Conservation (phyloP, 2,329 filamentous ascomycete species). For the Penicillium sp. region DNA sequence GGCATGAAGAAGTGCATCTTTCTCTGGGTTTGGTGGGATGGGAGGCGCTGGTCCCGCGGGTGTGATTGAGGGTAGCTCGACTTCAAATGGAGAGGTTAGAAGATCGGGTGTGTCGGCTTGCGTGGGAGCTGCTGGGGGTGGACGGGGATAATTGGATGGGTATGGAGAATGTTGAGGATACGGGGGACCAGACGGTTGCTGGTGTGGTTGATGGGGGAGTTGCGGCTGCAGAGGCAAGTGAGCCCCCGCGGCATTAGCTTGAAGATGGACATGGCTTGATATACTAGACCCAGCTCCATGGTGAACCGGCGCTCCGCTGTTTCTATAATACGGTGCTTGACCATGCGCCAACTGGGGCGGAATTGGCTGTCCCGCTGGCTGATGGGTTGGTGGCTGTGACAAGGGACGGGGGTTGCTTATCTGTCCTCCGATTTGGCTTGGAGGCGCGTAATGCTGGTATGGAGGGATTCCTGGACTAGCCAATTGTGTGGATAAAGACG, state of each 20-base stretch:
- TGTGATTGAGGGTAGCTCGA: conserved; percentile 53
- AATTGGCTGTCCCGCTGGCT: conserved; percentile 6
- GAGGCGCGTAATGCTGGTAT: conserved; percentile 25
- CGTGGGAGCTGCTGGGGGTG: conserved; percentile 24
- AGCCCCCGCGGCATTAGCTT: conserved; percentile 3
- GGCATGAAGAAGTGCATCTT: conserved; percentile 78
- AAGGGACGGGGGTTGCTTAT: conserved; percentile 2
- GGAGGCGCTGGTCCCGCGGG: conserved; percentile 65
- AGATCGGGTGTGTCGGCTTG: conserved; percentile 53
- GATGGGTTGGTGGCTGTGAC: conserved; percentile 2
- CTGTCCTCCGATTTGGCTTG: conserved; percentile 1
- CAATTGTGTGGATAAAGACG: conserved; percentile 13
- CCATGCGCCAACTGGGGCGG: conserved; percentile 4
- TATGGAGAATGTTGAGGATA: conserved; percentile 36
- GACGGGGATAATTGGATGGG: conserved; percentile 25
- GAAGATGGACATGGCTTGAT: not conserved
- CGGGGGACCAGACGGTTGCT: conserved; percentile 23
- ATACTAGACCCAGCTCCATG: not conserved
- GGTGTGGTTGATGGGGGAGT: conserved; percentile 25
- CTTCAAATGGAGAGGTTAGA: conserved; percentile 62
- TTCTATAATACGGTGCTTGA: conserved; percentile 5
- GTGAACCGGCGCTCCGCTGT: not conserved
- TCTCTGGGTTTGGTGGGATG: conserved; percentile 93
- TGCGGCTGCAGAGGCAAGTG: conserved; percentile 23
- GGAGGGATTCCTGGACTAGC: conserved; percentile 12